phyloP scores from a whole-genome alignment of 192 early-diverging fungal species.

The Linnemannia schmuckeri region DNA sequence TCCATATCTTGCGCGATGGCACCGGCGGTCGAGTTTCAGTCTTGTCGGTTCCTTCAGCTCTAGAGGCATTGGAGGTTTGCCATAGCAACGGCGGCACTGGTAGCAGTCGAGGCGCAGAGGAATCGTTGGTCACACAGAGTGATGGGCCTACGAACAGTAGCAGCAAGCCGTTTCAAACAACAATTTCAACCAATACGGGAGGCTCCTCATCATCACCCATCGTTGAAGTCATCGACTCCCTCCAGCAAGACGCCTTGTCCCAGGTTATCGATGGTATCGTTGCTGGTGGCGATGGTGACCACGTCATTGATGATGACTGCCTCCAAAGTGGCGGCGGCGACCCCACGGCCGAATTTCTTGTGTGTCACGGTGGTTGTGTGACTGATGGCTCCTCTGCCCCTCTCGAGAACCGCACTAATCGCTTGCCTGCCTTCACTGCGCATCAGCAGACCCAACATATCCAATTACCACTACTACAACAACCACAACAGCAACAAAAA shows the following conservation, averaged over 20 bases:
- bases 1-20: neutral
- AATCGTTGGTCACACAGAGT: neutral
- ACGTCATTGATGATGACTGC: neutral
- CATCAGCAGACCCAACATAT: neutral
- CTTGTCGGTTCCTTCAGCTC: neutral
- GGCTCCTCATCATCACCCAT: neutral
- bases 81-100: neutral
- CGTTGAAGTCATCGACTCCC: neutral
- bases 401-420: neutral
- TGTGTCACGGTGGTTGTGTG: neutral
- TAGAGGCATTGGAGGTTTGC: neutral
- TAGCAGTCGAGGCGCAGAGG: neutral
- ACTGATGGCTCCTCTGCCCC: neutral
- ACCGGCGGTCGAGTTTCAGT: neutral
- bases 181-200: neutral
- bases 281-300: neutral
- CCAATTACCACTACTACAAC: neutral
- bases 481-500: neutral
- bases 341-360: too few relatives aligned
- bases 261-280: neutral
- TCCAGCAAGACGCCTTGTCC: neutral
- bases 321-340: too few relatives aligned
- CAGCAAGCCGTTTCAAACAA: neutral
- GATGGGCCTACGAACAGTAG: neutral
- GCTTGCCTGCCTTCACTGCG: neutral